Evolutionary conservation across 164 flowering plant species (phyloP), one percentile per base, ranked within the genome.

Genomic region (Liriodendron chinense): DNA sequence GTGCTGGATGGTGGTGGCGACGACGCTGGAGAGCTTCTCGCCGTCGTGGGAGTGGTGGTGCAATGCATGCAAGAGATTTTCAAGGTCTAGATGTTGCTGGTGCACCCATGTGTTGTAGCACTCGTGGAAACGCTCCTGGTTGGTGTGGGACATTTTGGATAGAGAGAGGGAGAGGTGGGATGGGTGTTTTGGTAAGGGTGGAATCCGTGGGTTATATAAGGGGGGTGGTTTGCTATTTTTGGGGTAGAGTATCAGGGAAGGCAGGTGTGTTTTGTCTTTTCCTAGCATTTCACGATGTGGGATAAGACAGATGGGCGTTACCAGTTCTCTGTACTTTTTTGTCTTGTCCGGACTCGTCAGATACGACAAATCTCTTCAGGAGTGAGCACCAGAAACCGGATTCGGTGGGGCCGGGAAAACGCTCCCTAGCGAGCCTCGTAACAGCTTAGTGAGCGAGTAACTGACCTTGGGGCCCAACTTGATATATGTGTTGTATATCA

Each of bases 1-100:
- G 69, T 90, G 94, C 28, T 72, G 65, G 16, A 72, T 13, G 74
- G 23, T 26, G 16, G 57, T 26, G 49, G 48, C 1, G 49, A 72
- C 65, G 74, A 59, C 65, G 21, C 74, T 20, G 47, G 28, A 12
- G 9, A 72, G 74, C 22, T 18, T 28, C 0, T 72, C 21, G 1
- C 16, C 13, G 66, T 72, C 74, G n/a, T 59, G 74, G 48, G 66
- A 47, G 53, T 28, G 48, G 26, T n/a, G 66, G 65, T 26, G 7
- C 13, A 28, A 20, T 9, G 65, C 74, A 14, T 59, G 13, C 4
- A 9, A 23, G 49, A 72, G 74, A 2, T 72, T 48, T 59, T 59
- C 48, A 47, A 72, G 74, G 66, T 57, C 66, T 20, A 25, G 16
- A 34, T 13, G 14, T 63, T 72, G 74, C 24, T 23, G 63, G 9